These are phyloP conservation scores for Penicillium nordicum DNA, from an alignment of 2,329 filamentous ascomycete species.

Conservation along the genomic window DNA sequence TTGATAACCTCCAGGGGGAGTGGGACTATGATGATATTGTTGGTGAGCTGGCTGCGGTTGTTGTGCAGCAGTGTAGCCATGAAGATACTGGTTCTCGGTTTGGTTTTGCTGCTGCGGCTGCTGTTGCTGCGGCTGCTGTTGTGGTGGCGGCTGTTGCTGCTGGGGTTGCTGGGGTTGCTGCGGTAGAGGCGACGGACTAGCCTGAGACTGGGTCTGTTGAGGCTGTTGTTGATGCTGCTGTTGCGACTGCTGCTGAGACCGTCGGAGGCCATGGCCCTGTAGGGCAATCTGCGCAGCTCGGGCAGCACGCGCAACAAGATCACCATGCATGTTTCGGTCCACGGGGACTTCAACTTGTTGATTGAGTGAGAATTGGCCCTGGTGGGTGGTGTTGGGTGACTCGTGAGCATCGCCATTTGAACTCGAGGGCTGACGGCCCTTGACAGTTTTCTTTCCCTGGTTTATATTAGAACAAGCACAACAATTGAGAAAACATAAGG, in stretches of 20 bases:
- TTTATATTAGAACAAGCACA: constrained; percentile 19
- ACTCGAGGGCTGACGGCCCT: constrained; percentile 36
- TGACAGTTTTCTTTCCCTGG: constrained; percentile 40
- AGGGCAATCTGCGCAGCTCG: constrained; percentile 48
- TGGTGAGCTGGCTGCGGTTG: constrained; percentile 29
- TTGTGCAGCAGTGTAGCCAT: constrained; percentile 36
- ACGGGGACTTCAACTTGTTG: constrained; percentile 40
- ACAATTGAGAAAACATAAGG: neutral
- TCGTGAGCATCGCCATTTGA: constrained; percentile 39
- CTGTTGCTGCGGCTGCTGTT: constrained; percentile 16
- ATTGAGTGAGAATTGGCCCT: constrained; percentile 42
- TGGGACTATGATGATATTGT: constrained; percentile 35
- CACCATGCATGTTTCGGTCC: constrained; percentile 42
- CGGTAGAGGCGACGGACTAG: constrained; percentile 19
- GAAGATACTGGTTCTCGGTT: constrained; percentile 32
- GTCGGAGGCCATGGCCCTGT: constrained; percentile 42
- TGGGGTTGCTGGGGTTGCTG: constrained; percentile 32
- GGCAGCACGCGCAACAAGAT: constrained; percentile 48
- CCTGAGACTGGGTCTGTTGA: constrained; percentile 21
- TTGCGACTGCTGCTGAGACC: constrained; percentile 33
- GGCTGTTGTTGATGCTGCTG: constrained; percentile 32
- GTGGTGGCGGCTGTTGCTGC: constrained; percentile 20
- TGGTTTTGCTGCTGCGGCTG: constrained; percentile 24
- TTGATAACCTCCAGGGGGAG: constrained; percentile 35
- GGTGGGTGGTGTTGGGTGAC: constrained; percentile 36